Base-by-base conservation (phyloP, 164 flowering plant species). In the Chimonanthus salicifolius region DNA sequence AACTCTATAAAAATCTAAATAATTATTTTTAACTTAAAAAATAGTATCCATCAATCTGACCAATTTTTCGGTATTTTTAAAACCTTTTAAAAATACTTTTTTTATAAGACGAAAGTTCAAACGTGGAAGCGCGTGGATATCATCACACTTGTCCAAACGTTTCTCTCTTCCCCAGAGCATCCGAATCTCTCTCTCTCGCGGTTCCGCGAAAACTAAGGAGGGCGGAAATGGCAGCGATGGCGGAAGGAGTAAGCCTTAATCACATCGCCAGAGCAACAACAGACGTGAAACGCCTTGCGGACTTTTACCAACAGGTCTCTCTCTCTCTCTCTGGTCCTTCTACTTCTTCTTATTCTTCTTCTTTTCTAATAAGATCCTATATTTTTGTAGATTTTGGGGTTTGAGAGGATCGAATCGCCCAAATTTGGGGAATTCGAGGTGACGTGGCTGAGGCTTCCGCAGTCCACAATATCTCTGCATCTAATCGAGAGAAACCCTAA, bases 211-310 rank as follows among this genome's bases (percentile, higher is more conserved):
- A 20, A 20, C 9, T 3, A 64, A 64, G 33, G 13, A 11, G 8
- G 44, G 50, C 46, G 58, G 33, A 49, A 80, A 86, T 85, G 87
- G 85, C 86, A 5, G 85, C 87, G 2, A 62, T 87, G 43, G 92
- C 89, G 2, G 18, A 75, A 60, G 94, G 88, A 80, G 87, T 76
- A 45, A 69, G 72, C 71, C 84, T 94, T 13, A 79, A 87, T 78
- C 97, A 94, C 81, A 82, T 94, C 43, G 83, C 98, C 20, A 79
- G 97, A 73, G 97, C 87, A 79, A 82, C 98, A 9, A 16, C 91
- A 3, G 94, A 94, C 70, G 81, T 90, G 6, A 83, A 85, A n/a
- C 92, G 92, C 74, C 97, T 94, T 46, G 88, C 97, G 43, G 65
- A 86, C 3, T 94, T 94, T 85, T 94, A 94, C 80, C 78, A 85